phyloP scores from a whole-genome alignment of 768 basidiomycete genomes.

The Cantharellus anzutake region DNA sequence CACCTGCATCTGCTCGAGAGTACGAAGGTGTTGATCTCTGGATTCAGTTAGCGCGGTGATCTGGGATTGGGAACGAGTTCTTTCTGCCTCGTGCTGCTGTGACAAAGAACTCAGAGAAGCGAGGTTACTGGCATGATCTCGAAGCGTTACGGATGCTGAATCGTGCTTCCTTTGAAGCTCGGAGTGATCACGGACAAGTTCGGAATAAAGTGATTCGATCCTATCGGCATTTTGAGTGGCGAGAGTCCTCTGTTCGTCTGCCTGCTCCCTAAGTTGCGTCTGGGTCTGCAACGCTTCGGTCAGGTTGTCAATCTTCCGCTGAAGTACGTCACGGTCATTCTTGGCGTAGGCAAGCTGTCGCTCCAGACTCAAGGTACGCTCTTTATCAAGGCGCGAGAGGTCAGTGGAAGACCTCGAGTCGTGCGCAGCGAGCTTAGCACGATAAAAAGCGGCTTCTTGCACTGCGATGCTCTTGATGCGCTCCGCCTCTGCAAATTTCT shows the following conservation, averaged over 20 bases:
- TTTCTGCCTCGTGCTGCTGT: slow-evolving; percentile 68
- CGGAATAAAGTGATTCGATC: slow-evolving; percentile 45
- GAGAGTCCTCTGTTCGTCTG: slow-evolving; percentile 59
- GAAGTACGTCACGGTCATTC: slow-evolving; percentile 42
- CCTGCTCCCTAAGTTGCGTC: slow-evolving; percentile 56
- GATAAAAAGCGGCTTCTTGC: slow-evolving; percentile 91
- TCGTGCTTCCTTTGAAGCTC: slow-evolving; percentile 49
- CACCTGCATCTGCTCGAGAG: slow-evolving; percentile 66
- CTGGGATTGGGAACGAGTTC: slow-evolving; percentile 39
- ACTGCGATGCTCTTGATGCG: slow-evolving; percentile 55
- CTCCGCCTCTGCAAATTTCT: slow-evolving; percentile 63
- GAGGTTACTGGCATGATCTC: slow-evolving; percentile 60
- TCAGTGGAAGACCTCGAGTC: slow-evolving; percentile 54
- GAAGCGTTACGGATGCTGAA: slow-evolving; percentile 39
- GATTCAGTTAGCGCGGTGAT: slow-evolving; percentile 50
- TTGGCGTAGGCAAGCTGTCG: slow-evolving; percentile 40
- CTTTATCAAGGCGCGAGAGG: slow-evolving; percentile 49
- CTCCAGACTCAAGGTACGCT: slow-evolving; percentile 60
- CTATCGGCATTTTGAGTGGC: slow-evolving; percentile 57
- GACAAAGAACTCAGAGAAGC: slow-evolving; percentile 51
- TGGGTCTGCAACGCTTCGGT: slow-evolving; percentile 56
- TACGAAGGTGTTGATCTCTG: slow-evolving; percentile 69
- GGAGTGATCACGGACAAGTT: slow-evolving; percentile 40
- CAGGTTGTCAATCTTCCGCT: slow-evolving; percentile 54
- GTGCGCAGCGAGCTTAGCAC: slow-evolving; percentile 78